Evolutionary conservation across 192 early-diverging fungal species (phyloP), one percentile per base, ranked within the genome.

Genomic region (Coemansia sp.): DNA sequence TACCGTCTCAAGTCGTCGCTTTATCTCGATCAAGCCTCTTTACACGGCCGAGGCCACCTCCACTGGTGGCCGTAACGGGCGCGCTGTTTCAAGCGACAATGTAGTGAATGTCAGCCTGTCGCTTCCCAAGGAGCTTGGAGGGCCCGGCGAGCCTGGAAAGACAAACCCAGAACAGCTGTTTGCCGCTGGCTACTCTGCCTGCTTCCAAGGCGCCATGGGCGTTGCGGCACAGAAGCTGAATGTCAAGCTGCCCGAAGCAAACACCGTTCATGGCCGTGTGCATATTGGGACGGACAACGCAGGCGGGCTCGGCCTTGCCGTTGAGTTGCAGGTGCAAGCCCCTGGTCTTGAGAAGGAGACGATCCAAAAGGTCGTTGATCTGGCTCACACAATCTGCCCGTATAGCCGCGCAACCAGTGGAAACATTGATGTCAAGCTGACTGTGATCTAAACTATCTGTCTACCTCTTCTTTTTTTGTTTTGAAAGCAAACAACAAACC

Each of bases 111-210:
- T 86, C 62, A 65, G 71, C 20, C 81, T 86, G 18, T 76, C 82
- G 23, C 68, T 79, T 28, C 85, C 85, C 72, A 86, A 86, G 78
- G 74, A 72, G 46, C 84, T 86, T 29, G 85, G 85, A 25, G 85
- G 85, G 4, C 73, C 81, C 28, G 85, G 85, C 28, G 70, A 67
- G 35, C 56, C 77, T 12, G 76, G 80, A 58, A 79, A 82, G 84
- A 82, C 81, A 51, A 84, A 86, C 76, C 85, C 85, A 35, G 85
- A 86, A 64, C 83, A 86, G 64, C 78, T 86, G 33, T 71, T 86
- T 37, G 85, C 77, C 21, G 84, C 81, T 7, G 84, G 84, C 30
- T 86, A 86, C 40, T 68, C 85, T 2, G 85, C 85, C 3, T 86
- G 85, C 74, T 86, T 86, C 70, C 83, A 84, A 55, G 85, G 85